A percentile compares a stretch with the other conserved stretches of the same genome.
phyloP scores from a whole-genome alignment of 768 basidiomycete species.

The Sistotremastrum suecicum region DNA sequence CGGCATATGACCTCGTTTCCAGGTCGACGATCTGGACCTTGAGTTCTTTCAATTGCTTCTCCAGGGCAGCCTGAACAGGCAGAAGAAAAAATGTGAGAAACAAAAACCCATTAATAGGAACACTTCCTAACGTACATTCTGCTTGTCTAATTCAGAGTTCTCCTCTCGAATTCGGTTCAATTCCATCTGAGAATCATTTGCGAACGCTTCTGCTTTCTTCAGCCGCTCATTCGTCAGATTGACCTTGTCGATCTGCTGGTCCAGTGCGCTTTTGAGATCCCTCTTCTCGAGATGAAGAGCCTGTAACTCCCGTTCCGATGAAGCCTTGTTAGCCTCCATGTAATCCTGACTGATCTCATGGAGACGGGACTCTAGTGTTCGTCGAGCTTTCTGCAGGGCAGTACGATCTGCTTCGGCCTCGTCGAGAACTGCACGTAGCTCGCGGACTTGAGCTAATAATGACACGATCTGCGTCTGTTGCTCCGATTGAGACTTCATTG shows the following conservation, averaged over 20 bases:
- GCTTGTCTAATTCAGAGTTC: constrained; percentile 65
- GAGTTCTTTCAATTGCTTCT: constrained; percentile 76
- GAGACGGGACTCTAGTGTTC: constrained; percentile 65
- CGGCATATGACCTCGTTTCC: constrained; percentile 63
- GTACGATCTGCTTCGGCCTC: constrained; percentile 75
- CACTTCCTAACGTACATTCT: constrained; percentile 38
- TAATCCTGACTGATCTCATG: constrained; percentile 69
- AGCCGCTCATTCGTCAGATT: constrained; percentile 59
- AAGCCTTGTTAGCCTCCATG: constrained; percentile 53
- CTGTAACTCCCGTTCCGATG: constrained; percentile 63
- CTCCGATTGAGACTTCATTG: constrained; percentile 56
- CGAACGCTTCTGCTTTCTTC: constrained; percentile 68
- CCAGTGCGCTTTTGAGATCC: constrained; percentile 62
- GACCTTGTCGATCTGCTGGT: constrained; percentile 66
- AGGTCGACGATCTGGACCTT: constrained; percentile 74
- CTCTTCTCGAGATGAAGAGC: constrained; percentile 67
- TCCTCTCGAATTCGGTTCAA: constrained; percentile 65
- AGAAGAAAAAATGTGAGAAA: constrained; percentile 1
- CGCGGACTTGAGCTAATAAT: constrained; percentile 75
- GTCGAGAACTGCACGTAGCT: constrained; percentile 66
- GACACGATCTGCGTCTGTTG: constrained; percentile 77
- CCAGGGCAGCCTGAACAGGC: constrained; percentile 49
- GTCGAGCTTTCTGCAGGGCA: constrained; percentile 68
- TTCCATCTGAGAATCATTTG: constrained; percentile 63
- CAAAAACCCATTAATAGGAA: constrained; percentile 5